Evolutionary conservation across 2,329 filamentous ascomycete species (phyloP).

Genomic region (Epicoccum nigrum): DNA sequence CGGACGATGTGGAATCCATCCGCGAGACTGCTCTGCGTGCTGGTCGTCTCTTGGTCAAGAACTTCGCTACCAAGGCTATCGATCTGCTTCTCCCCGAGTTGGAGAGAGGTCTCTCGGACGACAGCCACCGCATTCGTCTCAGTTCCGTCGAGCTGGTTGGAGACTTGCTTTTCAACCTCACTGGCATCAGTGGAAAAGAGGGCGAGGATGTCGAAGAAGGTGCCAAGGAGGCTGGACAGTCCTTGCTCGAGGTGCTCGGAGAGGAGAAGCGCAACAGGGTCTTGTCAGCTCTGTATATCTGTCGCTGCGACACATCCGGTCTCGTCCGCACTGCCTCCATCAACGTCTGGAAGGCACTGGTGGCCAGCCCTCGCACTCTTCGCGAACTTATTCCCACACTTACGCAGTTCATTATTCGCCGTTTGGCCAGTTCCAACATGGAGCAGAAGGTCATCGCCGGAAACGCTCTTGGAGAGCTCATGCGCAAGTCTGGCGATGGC

Average conservation of each 20-base stretch:
- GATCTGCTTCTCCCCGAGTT: constrained; percentile 93
- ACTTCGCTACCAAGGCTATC: constrained; percentile 93
- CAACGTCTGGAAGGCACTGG: constrained; percentile 94
- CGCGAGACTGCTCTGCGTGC: constrained; percentile 95
- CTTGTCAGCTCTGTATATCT: constrained; percentile 95
- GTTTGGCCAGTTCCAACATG: constrained; percentile 93
- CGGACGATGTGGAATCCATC: constrained; percentile 95
- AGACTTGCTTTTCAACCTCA: constrained; percentile 96
- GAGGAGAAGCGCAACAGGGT: constrained; percentile 98
- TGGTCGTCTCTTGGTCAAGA: constrained; percentile 94
- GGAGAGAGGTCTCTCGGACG: constrained; percentile 94
- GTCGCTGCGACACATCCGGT: constrained; percentile 93
- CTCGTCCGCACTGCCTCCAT: constrained; percentile 89
- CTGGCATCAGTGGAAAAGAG: constrained; percentile 81
- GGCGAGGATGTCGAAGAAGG: constrained; percentile 80
- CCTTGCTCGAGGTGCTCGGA: constrained; percentile 91
- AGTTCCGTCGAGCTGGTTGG: constrained; percentile 98
- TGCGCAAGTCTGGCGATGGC: constrained; percentile 93
- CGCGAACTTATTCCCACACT: constrained; percentile 96
- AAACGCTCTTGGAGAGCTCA: constrained; percentile 94
- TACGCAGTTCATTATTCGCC: constrained; percentile 90
- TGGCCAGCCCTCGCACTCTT: constrained; percentile 87
- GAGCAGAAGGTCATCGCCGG: constrained; percentile 99
- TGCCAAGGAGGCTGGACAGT: constrained; percentile 85
- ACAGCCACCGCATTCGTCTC: constrained; percentile 95